Evolutionary conservation across 2,329 filamentous ascomycete genomes (phyloP), one percentile per base, ranked within the genome.

Genomic region (Gnomoniopsis sp.): DNA sequence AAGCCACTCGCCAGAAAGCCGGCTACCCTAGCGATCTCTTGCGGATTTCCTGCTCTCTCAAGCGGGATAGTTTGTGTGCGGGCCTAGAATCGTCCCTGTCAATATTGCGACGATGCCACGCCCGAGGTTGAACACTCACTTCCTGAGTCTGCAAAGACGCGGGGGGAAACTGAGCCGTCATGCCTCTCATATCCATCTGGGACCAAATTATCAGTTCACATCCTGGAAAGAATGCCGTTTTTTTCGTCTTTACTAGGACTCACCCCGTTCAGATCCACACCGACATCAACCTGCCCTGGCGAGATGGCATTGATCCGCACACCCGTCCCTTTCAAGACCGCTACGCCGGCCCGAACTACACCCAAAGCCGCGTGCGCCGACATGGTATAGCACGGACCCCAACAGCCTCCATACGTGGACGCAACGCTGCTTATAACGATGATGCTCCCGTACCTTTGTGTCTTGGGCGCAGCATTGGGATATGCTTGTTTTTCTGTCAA

Each of bases 1-100:
- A 88, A 87, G 0, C 83, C 83, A 69, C 79, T 83, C 2, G 84
- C 83, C 62, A 88, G 71, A 66, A 88, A 88, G 0, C 85, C 84
- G 0, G 81, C 84, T 3, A 86, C 83, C 38, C 81, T 72, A 1
- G 77, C 85, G 11, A 88, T 81, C 66, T 87, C 84, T 53, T 79
- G 78, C 0, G 84, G 81, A 19, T 77, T 67, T 0, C 84, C 85
- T 10, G 81, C 76, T 59, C 84, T 75, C 69, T 86, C 85, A 19
- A 87, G 67, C 6, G 84, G 84, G 62, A 86, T 82, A 14, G 74
- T 75, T 60, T 74, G 72, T 65, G 78, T 74, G 69, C 82, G 79
- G 12, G 70, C 68, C 72, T 75, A 38, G 12, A 15, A 14, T 30
- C 17, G 2, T 41, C 38, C 43, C 12, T 21, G 36, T 30, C 15